Base-by-base conservation (phyloP, 495 filamentous ascomycete species). In the Delitschia confertaspora region DNA sequence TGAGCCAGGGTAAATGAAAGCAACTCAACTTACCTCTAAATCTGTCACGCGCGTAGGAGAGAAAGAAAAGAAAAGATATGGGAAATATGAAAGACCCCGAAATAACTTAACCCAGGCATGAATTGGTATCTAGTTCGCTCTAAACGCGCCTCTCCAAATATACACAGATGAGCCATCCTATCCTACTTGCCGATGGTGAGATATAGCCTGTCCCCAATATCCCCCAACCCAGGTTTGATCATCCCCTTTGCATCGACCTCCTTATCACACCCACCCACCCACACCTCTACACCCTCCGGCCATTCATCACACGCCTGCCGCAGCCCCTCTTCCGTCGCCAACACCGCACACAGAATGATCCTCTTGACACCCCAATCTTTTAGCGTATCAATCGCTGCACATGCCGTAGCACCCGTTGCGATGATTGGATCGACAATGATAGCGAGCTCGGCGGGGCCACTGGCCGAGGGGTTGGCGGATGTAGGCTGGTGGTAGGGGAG, bases 101-200 rank as follows among this genome's bases (percentile, higher is more conserved):
- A n/a, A n/a, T n/a, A n/a, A n/a, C n/a, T n/a, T n/a, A n/a, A n/a
- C n/a, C n/a, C n/a, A n/a, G n/a, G n/a, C n/a, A n/a, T n/a, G n/a
- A n/a, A n/a, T n/a, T n/a, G n/a, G n/a, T n/a, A n/a, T n/a, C n/a
- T n/a, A n/a, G n/a, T n/a, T n/a, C n/a, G n/a, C n/a, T n/a, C n/a
- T n/a, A n/a, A n/a, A n/a, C n/a, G n/a, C n/a, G n/a, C n/a, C n/a
- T n/a, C n/a, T n/a, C n/a, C n/a, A n/a, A n/a, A n/a, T n/a, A n/a
- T n/a, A n/a, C n/a, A n/a, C n/a, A n/a, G n/a, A n/a, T n/a, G n/a
- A n/a, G n/a, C n/a, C n/a, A n/a, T n/a, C n/a, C n/a, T n/a, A n/a
- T n/a, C n/a, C n/a, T n/a, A 94, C 65, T 95, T 96, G 20, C 89
- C 89, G 66, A 89, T 76, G 0, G 89, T 93, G 65, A 93, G 73